Base-by-base conservation (phyloP, 352 stramenopile genomes). In the Phytophthora aleatoria region DNA sequence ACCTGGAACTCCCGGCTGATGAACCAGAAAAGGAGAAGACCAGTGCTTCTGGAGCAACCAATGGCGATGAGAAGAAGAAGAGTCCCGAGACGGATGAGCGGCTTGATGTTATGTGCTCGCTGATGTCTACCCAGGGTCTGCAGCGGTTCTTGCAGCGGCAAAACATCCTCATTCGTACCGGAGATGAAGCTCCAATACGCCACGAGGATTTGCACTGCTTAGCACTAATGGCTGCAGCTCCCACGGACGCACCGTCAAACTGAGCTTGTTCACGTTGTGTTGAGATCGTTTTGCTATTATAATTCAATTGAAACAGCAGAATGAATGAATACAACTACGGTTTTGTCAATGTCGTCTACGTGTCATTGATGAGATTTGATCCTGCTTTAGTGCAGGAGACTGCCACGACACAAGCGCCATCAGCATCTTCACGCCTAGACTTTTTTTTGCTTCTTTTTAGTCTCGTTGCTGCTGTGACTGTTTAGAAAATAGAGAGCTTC, bases 401-500 rank as follows among this genome's bases (percentile, higher is more conserved):
- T 35, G 54, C 20, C 12, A 2, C 57, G 35, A 41, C 58, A 66
- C 50, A 20, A 61, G 56, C 38, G 62, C 26, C 62, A 55, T 51
- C 26, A 47, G 15, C 13, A 6, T 41, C 27, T 59, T 42, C 15
- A 44, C 12, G 33, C 28, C 42, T 57, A 50, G 26, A 60, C 51
- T 45, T 52, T 47, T 20, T 42, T 30, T 20, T 20, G 20, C 47
- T 26, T 61, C 28, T 7, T 44, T 20, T 57, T n/a, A 12, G 20
- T 31, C 10, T 20, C 20, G 20, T 20, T 20, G 35, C 33, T 20
- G 31, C 41, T 42, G n/a, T 13, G 13, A 24, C 12, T 48, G 64
- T 57, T 89, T 89, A 95, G 76, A 95, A 95, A 69, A 95, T 94
- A 59, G 82, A 77, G 44, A 95, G 75, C 79, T 95, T 95, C 63